Base-by-base conservation (phyloP, 2,329 filamentous ascomycete genomes). In the Hymenoscyphus infarciens region DNA sequence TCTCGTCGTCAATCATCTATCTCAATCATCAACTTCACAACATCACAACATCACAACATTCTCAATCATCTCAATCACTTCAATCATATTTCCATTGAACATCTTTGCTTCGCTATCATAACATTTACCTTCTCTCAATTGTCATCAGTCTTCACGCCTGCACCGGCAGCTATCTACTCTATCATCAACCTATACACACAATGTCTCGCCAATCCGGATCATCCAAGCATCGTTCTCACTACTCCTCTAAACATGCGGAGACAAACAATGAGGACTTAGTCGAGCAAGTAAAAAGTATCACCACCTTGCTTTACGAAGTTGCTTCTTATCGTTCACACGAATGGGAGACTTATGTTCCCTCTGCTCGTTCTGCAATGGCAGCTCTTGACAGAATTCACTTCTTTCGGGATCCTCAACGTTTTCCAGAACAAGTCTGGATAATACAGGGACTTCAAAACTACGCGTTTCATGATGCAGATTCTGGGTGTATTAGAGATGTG, bases 391-490 rank as follows among this genome's bases (percentile, higher is more conserved):
- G 69, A 7, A 73, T 76, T 22, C 72, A 69, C 10, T 77, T 78
- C 64, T 77, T 79, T 68, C 69, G 73, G 31, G 71, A 76, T 58
- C 57, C 71, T 11, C 63, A 69, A 45, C 72, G 73, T 13, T 71
- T 75, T 61, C 67, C 72, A 31, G 75, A 79, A 65, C 77, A 79
- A 66, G 67, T 75, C 13, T 77, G 74, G 74, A 70, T 79, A 45
- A 71, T 83, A 55, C 72, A 74, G 35, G 75, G 76, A 5, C 75
- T 83, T 33, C 82, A 84, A 66, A 74, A 76, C 49, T 77, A 82
- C 62, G 80, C 80, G 11, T 82, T 78, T 67, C 74, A 77, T 53
- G 81, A 83, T 61, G 72, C 77, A 15, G 81, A 83, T 67, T 74
- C 70, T 56, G 80, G 78, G 29, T 74, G 73, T 31, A 74, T 82